These are phyloP conservation scores for Venturia carpophila DNA, from an alignment of 2,329 filamentous ascomycete genomes.

Conservation along the genomic window DNA sequence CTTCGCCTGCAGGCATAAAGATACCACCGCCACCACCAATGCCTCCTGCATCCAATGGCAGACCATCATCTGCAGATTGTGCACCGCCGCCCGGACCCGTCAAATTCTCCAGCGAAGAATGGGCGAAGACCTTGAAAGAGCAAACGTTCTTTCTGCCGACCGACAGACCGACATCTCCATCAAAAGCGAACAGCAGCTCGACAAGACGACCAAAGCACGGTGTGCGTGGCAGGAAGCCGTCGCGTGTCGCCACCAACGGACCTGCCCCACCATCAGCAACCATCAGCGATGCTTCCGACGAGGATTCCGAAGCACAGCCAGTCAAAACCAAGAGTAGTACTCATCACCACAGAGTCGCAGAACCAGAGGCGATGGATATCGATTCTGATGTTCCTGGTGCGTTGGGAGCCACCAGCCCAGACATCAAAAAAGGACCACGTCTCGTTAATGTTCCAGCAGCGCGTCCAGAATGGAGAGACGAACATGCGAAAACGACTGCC, in stretches of 20 bases:
- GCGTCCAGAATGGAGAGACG: constrained; percentile 17
- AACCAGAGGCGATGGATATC: constrained; percentile 19
- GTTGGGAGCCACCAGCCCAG: constrained; percentile 1
- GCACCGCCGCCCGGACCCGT: not conserved
- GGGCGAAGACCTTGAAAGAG: constrained; percentile 16
- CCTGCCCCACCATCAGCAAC: not conserved
- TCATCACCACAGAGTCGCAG: not conserved
- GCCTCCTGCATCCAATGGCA: not conserved
- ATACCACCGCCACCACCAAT: constrained; percentile 15
- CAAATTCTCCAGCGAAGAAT: constrained; percentile 17
- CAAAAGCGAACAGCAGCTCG: constrained; percentile 4
- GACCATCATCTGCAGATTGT: not conserved
- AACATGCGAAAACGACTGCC: not conserved
- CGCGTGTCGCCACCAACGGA: constrained; percentile 1
- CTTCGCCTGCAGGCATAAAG: constrained; percentile 2
- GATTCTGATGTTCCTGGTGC: constrained; percentile 12
- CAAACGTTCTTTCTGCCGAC: constrained; percentile 14
- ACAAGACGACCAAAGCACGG: not conserved
- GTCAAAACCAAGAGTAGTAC: not conserved
- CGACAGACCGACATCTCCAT: constrained; percentile 13
- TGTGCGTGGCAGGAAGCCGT: constrained; percentile 5
- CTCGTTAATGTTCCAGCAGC: constrained; percentile 7
- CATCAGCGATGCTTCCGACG: constrained; percentile 5
- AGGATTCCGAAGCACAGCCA: constrained; percentile 7
- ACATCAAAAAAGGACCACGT: constrained; percentile 6